These are phyloP conservation scores for Leccinum arenicola DNA, from an alignment of 768 basidiomycete species.

Conservation along the genomic window DNA sequence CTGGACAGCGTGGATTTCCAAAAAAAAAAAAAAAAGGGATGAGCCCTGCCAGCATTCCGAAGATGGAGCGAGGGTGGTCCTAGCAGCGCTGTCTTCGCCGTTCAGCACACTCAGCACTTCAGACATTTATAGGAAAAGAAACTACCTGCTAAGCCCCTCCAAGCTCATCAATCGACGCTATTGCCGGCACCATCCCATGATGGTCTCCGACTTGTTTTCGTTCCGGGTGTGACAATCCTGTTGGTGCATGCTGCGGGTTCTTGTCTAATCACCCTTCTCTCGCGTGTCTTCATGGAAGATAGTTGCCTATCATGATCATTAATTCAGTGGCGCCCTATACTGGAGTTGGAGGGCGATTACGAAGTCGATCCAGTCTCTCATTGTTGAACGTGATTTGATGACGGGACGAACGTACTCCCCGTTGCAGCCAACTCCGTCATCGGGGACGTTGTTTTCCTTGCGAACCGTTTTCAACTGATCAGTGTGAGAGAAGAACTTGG, in stretches of 20 bases:
- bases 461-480: slow-evolving; percentile 52
- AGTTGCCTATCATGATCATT: slow-evolving; percentile 40
- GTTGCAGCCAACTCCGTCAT: slow-evolving; percentile 54
- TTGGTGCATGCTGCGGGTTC: slow-evolving; percentile 32
- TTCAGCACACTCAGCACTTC: background rate
- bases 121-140: slow-evolving; percentile 40
- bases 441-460: slow-evolving; percentile 50
- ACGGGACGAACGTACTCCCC: slow-evolving; percentile 43
- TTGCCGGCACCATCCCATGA: slow-evolving; percentile 42
- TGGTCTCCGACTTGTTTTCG: slow-evolving; percentile 23
- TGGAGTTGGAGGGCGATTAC: slow-evolving; percentile 47
- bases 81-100: background rate
- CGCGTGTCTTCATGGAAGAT: slow-evolving; percentile 12
- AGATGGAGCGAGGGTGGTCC: slow-evolving; percentile 19
- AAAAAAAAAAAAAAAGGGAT: slow-evolving; percentile 12
- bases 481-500: slow-evolving; percentile 36
- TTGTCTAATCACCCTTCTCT: background rate
- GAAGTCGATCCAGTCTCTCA: slow-evolving; percentile 54
- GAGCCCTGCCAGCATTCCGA: slow-evolving; percentile 22
- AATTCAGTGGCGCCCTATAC: slow-evolving; percentile 43
- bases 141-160: slow-evolving; percentile 11
- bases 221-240: slow-evolving; percentile 48
- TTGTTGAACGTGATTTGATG: slow-evolving; percentile 51
- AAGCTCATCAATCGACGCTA: slow-evolving; percentile 32
- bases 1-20: slow-evolving; percentile 9